A percentile compares a stretch with the other conserved stretches of the same genome.
phyloP scores from a whole-genome alignment of 495 filamentous ascomycete genomes.

The Aspergillus diversus region DNA sequence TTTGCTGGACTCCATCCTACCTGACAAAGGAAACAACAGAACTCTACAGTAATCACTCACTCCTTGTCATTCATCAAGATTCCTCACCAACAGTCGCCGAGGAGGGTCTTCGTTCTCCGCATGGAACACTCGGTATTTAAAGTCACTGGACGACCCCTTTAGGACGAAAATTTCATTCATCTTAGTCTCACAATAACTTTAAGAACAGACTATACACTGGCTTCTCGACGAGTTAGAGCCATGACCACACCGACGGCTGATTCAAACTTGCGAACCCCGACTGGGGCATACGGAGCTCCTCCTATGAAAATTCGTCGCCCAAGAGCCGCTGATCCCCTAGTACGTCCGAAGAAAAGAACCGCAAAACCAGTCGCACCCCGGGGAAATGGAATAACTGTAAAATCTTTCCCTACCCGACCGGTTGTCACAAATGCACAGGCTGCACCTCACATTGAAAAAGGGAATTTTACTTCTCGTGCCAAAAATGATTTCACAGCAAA shows the following conservation, averaged over 20 bases:
- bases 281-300: conserved; percentile 40
- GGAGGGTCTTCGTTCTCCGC: too few species aligned
- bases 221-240: conserved; percentile 1
- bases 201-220: too few species aligned
- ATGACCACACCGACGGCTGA: conserved; percentile 46
- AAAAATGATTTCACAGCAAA: conserved; percentile 49
- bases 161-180: too few species aligned
- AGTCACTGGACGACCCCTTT: too few species aligned
- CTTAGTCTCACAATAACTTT: too few species aligned
- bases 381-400: conserved; percentile 24
- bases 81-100: too few species aligned
- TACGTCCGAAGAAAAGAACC: conserved; percentile 62
- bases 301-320: conserved; percentile 49
- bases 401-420: conserved; percentile 34
- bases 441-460: conserved; percentile 22
- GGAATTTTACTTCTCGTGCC: conserved; percentile 18
- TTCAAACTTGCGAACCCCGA: conserved; percentile 34
- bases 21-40: too few species aligned
- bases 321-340: conserved; percentile 66
- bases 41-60: too few species aligned
- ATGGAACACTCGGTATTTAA: too few species aligned
- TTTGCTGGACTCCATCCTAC: too few species aligned
- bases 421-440: conserved; percentile 17
- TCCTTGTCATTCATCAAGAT: too few species aligned
- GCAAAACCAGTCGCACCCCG: conserved; percentile 34